Evolutionary conservation across 2,329 filamentous ascomycete species (phyloP).

Genomic region (Epichloe hybrida): DNA sequence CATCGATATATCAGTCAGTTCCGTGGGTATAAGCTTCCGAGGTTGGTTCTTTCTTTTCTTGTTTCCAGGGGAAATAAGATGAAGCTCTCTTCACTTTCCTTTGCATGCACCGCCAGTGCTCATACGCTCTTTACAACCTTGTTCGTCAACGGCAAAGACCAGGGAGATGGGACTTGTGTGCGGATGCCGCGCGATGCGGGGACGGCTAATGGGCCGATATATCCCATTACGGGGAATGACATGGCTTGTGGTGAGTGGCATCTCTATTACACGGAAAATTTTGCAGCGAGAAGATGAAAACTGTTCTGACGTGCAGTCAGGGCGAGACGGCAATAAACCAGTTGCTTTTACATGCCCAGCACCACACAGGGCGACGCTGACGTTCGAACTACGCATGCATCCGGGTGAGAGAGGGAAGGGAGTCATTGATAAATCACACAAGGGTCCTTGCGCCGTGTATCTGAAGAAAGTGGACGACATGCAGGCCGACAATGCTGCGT

Average conservation of each 20-base stretch:
- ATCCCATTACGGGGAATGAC: constrained; percentile 40
- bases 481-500: constrained; percentile 30
- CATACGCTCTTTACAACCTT: constrained; percentile 54
- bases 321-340: constrained; percentile 28
- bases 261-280: background rate
- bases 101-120: constrained; percentile 28
- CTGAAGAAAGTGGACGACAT: constrained; percentile 54
- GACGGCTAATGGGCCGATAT: constrained; percentile 44
- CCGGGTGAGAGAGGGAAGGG: constrained; percentile 40
- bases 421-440: constrained; percentile 45
- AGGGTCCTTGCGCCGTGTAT: constrained; percentile 61
- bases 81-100: constrained; percentile 20
- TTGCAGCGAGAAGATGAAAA: background rate
- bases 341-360: constrained; percentile 36
- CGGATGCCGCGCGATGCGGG: constrained; percentile 45
- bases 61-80: constrained; percentile 14
- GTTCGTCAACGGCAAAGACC: constrained; percentile 45
- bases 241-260: constrained; percentile 54
- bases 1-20: too few relatives aligned
- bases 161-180: constrained; percentile 60
- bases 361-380: constrained; percentile 40
- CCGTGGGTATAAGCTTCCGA: too few relatives aligned
- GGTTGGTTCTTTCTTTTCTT: too few relatives aligned
- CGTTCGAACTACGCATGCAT: constrained; percentile 53
- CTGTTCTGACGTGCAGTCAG: constrained; percentile 14